Conservation (phyloP, 2,329 filamentous ascomycete genomes). For the Pseudogymnoascus sp. region DNA sequence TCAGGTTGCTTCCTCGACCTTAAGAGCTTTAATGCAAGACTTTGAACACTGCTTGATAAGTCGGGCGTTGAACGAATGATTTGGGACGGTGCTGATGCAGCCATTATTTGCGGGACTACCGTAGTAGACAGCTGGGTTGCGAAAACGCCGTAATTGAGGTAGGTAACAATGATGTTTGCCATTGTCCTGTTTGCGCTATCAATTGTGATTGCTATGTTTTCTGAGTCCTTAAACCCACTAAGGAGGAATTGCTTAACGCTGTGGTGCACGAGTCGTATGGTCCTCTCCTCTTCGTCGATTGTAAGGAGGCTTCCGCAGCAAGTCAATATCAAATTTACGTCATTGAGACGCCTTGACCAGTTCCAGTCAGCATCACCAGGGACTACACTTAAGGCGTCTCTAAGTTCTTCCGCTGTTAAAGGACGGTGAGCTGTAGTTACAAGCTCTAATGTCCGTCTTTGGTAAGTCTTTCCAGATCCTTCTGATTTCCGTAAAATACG, state of each 20-base stretch:
- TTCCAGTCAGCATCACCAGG: conserved; percentile 28
- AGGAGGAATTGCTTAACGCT: conserved; percentile 32
- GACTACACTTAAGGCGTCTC: conserved; percentile 33
- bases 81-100: conserved; percentile 17
- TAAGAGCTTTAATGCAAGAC: conserved; percentile 15
- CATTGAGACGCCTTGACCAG: conserved; percentile 19
- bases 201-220: conserved; percentile 13
- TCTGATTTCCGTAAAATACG: conserved; percentile 26
- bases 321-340: conserved; percentile 22
- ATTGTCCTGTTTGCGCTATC: conserved; percentile 18
- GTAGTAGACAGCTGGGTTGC: conserved; percentile 16
- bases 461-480: conserved; percentile 17
- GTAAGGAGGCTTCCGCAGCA: conserved; percentile 31
- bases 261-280: conserved; percentile 30
- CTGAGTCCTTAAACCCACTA: conserved; percentile 15
- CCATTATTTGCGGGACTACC: conserved; percentile 18
- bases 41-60: conserved; percentile 13
- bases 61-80: conserved; percentile 20
- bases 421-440: conserved; percentile 27
- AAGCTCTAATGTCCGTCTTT: conserved; percentile 28
- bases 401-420: conserved; percentile 30
- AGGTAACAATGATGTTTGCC: conserved; percentile 25
- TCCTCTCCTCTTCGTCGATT: conserved; percentile 30
- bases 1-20: conserved; percentile 7
- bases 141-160: conserved; percentile 26